Conservation (phyloP, 139 green algal genomes). For the Coelastrella sp. region DNA sequence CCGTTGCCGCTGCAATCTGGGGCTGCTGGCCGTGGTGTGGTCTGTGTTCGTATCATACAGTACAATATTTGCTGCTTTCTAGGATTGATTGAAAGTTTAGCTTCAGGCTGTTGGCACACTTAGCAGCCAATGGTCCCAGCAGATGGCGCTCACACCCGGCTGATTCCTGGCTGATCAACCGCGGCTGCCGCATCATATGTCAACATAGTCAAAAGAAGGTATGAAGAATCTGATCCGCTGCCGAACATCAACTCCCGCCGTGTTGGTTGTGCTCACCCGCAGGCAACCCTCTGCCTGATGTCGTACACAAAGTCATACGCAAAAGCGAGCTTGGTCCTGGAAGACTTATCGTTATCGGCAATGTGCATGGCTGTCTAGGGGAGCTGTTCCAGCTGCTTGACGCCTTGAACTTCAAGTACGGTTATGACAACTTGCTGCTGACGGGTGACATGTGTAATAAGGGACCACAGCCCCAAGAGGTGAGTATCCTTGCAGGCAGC, state of each 20-base stretch:
- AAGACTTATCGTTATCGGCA: background rate
- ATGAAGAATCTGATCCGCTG: too few species aligned
- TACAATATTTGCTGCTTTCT: too few species aligned
- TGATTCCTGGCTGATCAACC: too few species aligned
- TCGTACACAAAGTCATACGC: background rate
- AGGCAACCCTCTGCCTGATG: constrained; percentile 35
- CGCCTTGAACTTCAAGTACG: background rate
- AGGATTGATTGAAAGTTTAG: too few species aligned
- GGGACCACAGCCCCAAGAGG: constrained; percentile 42
- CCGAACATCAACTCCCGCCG: too few species aligned
- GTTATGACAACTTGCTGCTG: constrained; percentile 65
- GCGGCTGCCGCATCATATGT: too few species aligned
- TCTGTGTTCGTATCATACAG: too few species aligned
- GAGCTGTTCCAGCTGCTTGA: constrained; percentile 30
- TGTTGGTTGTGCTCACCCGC: background rate
- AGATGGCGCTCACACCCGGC: too few species aligned
- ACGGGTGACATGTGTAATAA: constrained; percentile 77
- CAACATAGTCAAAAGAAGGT: too few species aligned
- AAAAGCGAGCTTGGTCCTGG: background rate
- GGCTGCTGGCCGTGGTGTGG: background rate
- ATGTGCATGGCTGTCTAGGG: constrained; percentile 2
- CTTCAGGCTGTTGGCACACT: too few species aligned
- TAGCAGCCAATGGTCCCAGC: too few species aligned
- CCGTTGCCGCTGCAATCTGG: background rate
- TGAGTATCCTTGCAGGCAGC: background rate